Conservation (phyloP, 2,329 filamentous ascomycete genomes). For the Penicillium fuscoglaucum region DNA sequence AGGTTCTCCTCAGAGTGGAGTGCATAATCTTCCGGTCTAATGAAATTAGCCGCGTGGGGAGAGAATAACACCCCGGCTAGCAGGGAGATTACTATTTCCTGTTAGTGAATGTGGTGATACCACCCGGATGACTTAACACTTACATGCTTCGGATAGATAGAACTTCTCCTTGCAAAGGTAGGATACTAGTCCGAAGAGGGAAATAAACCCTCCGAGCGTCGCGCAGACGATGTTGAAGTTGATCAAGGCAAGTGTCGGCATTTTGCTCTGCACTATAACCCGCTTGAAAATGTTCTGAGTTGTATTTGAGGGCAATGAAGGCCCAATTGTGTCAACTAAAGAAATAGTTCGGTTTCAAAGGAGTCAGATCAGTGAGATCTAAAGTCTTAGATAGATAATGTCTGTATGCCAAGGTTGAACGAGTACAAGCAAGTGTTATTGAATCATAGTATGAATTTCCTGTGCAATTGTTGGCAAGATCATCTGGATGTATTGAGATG, state of each 20-base stretch:
- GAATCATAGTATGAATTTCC: conserved; percentile 33
- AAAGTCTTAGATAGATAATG: background rate
- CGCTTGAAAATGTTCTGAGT: background rate
- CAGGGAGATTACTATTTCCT: conserved; percentile 71
- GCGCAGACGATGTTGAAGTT: conserved; percentile 86
- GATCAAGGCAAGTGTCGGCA: conserved; percentile 64
- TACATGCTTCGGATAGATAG: conserved; percentile 87
- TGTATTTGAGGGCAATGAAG: background rate
- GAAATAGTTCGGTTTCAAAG: background rate
- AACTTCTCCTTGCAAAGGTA: conserved; percentile 87
- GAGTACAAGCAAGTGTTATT: conserved; percentile 39
- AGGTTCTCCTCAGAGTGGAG: conserved; percentile 58
- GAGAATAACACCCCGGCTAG: conserved; percentile 77
- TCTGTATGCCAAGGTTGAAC: background rate
- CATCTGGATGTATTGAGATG: conserved; percentile 17
- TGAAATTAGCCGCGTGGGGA: conserved; percentile 72
- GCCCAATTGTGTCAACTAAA: conserved; percentile 1
- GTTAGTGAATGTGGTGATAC: conserved; percentile 5
- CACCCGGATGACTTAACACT: conserved; percentile 39
- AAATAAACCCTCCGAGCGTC: conserved; percentile 81
- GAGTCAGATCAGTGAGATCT: background rate
- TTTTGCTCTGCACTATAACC: conserved; percentile 29
- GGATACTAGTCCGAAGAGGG: conserved; percentile 85
- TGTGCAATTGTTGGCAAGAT: conserved; percentile 10
- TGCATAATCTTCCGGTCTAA: conserved; percentile 75